These are phyloP conservation scores for Pseudogymnoascus sp. DNA, from an alignment of 2,329 filamentous ascomycete species.

Conservation along the genomic window DNA sequence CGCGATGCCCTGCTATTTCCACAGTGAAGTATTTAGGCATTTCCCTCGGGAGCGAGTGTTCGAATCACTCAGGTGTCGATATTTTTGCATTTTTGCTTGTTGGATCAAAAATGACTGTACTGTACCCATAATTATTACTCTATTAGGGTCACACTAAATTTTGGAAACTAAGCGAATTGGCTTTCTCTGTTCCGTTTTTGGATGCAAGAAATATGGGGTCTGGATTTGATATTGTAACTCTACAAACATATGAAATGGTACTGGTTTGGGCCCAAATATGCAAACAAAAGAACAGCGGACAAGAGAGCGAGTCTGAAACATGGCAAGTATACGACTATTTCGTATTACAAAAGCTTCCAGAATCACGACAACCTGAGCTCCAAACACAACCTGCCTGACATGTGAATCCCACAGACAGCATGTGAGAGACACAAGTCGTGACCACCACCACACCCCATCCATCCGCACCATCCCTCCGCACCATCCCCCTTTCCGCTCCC, in stretches of 20 bases:
- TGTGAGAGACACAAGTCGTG: slow-evolving; percentile 1
- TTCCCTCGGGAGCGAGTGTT: slow-evolving; percentile 9
- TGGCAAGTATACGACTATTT: not conserved
- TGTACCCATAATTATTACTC: not conserved
- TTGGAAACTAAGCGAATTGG: not conserved
- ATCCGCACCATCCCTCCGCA: not conserved
- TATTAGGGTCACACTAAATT: not conserved
- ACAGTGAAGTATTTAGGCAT: not conserved
- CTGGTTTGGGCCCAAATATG: not conserved
- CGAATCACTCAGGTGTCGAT: slow-evolving; percentile 9
- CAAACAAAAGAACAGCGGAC: not conserved
- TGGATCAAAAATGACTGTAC: too few relatives aligned
- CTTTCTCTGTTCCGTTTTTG: not conserved
- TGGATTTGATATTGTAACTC: not conserved
- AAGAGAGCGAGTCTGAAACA: not conserved
- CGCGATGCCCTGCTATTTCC: slow-evolving; percentile 8
- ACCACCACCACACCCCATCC: too few relatives aligned
- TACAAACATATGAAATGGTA: too few relatives aligned
- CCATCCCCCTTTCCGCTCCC: not conserved
- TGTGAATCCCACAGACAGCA: slow-evolving; percentile 6
- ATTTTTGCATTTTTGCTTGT: slow-evolving; percentile 4
- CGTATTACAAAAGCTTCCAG: not conserved
- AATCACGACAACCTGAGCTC: not conserved
- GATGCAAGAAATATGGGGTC: not conserved
- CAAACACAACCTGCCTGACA: not conserved